Base-by-base conservation (phyloP, 2,329 filamentous ascomycete genomes). In the Fusarium pilosicola region DNA sequence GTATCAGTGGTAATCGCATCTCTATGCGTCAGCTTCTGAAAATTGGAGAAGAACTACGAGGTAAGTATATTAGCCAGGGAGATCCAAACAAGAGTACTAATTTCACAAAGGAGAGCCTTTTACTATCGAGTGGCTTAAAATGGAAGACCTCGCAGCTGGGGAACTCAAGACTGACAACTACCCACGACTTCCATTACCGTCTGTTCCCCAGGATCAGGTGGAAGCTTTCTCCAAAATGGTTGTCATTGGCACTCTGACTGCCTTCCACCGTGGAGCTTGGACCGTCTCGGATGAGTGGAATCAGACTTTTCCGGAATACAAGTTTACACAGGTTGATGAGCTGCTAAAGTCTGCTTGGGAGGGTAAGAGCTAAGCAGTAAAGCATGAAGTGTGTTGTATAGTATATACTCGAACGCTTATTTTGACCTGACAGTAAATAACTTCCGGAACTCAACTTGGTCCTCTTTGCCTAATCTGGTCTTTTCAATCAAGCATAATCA, bases 201-300 rank as follows among this genome's bases (percentile, higher is more conserved):
- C 64, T 0, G 38, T 68, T 2, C 65, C 65, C 0, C 30, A 48
- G 17, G 55, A 62, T 2, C 65, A 68, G 13, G 44, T 68, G 1
- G 63, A 68, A 11, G 17, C 55, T 24, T 68, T 68, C 12, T 68
- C 65, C 1, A 68, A 68, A 26, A 68, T 68, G 55, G 65, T 41
- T 0, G 22, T 42, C 4, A 28, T 54, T 8, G 65, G 65, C 0
- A 39, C 56, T 0, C n/a, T 68, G 7, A 54, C 26, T 7, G 56
- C 39, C 0, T 62, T 54, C 26, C 55, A 62, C 1, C 64, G 55
- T 1, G 65, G 65, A 6, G 65, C 45, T 11, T 68, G 36, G 32
- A 34, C 48, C 1, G 65, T 68, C 2, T 68, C 63, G 0, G 36
- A 44, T 7, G 65, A 68, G 0, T 68, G 63, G 65, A 68, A 68